Conservation (phyloP, 371 early-diverging fungal genomes). For the Mucor ambiguus region DNA sequence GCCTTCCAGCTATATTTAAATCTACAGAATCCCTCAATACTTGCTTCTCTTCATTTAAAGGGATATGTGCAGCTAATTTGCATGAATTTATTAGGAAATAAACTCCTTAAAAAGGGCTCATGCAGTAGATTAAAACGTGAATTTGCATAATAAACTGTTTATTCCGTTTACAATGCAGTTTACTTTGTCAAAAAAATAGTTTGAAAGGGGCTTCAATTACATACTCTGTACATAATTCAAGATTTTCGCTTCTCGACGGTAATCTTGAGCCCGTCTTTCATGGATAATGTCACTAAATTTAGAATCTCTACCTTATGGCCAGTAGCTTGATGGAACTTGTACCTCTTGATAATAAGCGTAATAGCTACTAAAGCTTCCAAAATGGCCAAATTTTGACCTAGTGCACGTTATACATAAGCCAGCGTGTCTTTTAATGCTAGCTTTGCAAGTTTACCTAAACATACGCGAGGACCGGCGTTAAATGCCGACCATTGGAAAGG, state of each 20-base stretch:
- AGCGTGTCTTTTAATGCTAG: not conserved
- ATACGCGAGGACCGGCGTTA: constrained; percentile 69
- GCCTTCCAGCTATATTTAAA: too few species aligned
- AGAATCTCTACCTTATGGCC: constrained; percentile 6
- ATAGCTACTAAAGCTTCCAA: constrained; percentile 45
- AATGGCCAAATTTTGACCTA: constrained; percentile 48
- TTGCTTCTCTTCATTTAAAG: too few species aligned
- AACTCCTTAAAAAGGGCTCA: not conserved
- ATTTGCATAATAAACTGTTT: not conserved
- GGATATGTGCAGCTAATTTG: not conserved
- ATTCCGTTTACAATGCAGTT: not conserved
- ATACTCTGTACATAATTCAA: not conserved
- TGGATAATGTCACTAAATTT: constrained; percentile 7
- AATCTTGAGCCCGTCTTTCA: constrained; percentile 10
- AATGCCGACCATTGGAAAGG: constrained; percentile 47
- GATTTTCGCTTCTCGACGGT: not conserved
- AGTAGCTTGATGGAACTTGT: not conserved
- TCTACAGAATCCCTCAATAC: too few species aligned
- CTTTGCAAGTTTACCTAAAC: constrained; percentile 50
- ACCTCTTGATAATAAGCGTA: constrained; percentile 26
- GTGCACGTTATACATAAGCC: not conserved
- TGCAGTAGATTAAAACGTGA: not conserved
- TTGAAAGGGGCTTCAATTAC: not conserved
- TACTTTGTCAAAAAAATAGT: not conserved
- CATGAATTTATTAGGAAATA: not conserved